Evolutionary conservation across 495 filamentous ascomycete species (phyloP).

Genomic region (Neurospora terricola): DNA sequence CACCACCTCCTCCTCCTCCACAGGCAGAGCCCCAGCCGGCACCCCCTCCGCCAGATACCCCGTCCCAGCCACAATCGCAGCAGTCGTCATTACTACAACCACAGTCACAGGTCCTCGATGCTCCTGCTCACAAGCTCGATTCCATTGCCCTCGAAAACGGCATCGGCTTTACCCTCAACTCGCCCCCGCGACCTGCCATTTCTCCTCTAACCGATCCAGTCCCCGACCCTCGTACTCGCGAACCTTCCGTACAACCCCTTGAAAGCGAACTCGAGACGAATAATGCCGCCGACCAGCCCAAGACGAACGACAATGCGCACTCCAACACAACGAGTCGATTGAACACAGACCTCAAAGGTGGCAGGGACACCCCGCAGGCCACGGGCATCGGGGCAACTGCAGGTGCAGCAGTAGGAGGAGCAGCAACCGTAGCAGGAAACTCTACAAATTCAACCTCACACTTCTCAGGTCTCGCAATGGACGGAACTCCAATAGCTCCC

Average conservation of each 20-base stretch:
- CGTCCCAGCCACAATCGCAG: neutral
- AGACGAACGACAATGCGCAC: neutral
- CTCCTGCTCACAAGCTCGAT: neutral
- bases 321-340: neutral
- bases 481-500: neutral
- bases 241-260: slow-evolving; percentile 10
- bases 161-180: slow-evolving; percentile 6
- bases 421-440: neutral
- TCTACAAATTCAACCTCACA: neutral
- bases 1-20: neutral
- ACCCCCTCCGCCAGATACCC: neutral
- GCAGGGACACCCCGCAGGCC: neutral
- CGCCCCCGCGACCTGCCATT: slow-evolving; percentile 24
- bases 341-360: neutral
- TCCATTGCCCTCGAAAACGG: neutral
- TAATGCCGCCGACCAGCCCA: neutral
- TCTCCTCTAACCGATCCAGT: slow-evolving; percentile 24
- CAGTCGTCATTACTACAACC: neutral
- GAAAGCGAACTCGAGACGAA: neutral
- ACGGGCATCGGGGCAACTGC: neutral
- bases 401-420: neutral
- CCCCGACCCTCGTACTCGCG: slow-evolving; percentile 17
- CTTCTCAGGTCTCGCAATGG: neutral
- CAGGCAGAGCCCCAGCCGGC: neutral
- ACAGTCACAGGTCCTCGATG: neutral